phyloP scores from a whole-genome alignment of 2,329 filamentous ascomycete species.

The Cladosporium velox region DNA sequence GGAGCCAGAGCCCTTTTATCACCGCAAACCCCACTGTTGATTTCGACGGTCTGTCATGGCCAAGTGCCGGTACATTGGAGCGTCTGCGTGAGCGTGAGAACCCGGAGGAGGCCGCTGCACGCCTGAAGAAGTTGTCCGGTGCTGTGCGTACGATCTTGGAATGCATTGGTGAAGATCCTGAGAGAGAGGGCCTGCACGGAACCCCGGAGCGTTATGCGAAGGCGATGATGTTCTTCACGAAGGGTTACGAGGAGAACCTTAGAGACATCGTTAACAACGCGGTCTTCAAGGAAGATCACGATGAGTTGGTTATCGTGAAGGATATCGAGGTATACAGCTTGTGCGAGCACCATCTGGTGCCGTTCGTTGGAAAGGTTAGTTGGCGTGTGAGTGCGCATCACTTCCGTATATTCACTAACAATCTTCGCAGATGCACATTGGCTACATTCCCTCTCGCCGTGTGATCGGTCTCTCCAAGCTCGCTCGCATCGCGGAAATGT shows the following conservation, averaged over 20 bases:
- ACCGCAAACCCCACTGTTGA: constrained; percentile 54
- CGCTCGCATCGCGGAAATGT: constrained; percentile 95
- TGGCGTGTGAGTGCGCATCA: background rate
- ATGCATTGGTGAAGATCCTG: constrained; percentile 66
- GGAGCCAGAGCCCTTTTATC: constrained; percentile 52
- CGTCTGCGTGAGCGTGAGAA: constrained; percentile 42
- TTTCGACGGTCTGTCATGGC: constrained; percentile 59
- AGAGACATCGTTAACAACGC: constrained; percentile 88
- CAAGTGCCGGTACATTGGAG: constrained; percentile 43
- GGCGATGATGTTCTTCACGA: constrained; percentile 92
- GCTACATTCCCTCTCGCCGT: constrained; percentile 88
- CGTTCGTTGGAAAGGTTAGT: constrained; percentile 86
- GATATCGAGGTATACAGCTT: constrained; percentile 94
- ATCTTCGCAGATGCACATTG: constrained; percentile 83
- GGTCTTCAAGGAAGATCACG: constrained; percentile 94
- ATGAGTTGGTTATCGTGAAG: constrained; percentile 96
- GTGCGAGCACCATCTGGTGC: constrained; percentile 96
- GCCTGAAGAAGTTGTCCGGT: constrained; percentile 62
- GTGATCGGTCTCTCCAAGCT: constrained; percentile 96
- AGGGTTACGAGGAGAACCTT: constrained; percentile 94
- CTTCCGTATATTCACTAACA: constrained; percentile 12
- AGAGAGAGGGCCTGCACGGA: constrained; percentile 63
- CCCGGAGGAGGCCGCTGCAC: constrained; percentile 58
- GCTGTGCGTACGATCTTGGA: constrained; percentile 65
- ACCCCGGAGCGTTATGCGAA: constrained; percentile 88